Conservation (phyloP, 768 basidiomycete species). For the Tricholoma matsutake region DNA sequence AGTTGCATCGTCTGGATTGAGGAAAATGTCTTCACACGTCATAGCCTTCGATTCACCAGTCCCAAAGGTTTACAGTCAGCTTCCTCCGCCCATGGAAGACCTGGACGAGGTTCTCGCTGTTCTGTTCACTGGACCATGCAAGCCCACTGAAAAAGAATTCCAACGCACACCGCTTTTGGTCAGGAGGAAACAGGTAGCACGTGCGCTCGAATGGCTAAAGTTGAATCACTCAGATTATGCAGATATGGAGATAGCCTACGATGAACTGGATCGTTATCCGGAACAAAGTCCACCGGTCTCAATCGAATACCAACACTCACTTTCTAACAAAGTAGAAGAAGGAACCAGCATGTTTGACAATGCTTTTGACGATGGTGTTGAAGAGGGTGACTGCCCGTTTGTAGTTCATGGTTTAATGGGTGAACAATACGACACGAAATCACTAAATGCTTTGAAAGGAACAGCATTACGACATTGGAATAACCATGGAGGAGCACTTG, state of each 20-base stretch:
- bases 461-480: too few relatives aligned
- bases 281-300: slow-evolving; percentile 19
- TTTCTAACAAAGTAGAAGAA: slow-evolving; percentile 14
- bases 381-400: neutral
- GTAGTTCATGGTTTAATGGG: neutral
- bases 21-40: too few relatives aligned
- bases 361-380: neutral
- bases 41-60: too few relatives aligned
- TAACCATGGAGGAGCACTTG: too few relatives aligned
- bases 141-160: slow-evolving; percentile 10
- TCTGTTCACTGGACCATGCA: slow-evolving; percentile 27
- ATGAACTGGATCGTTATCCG: neutral
- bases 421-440: neutral
- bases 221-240: neutral
- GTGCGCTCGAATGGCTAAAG: too few relatives aligned
- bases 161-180: too few relatives aligned
- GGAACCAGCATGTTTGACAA: too few relatives aligned
- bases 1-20: too few relatives aligned
- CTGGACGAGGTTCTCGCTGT: slow-evolving; percentile 30
- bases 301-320: slow-evolving; percentile 18
- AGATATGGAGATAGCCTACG: neutral
- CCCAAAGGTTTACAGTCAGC: slow-evolving; percentile 22
- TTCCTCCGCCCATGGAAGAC: slow-evolving; percentile 22
- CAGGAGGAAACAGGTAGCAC: too few relatives aligned
- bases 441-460: too few relatives aligned